Evolutionary conservation across 768 basidiomycete genomes (phyloP), one percentile per base, ranked within the genome.

Genomic region (Leccinellum rugosiceps): DNA sequence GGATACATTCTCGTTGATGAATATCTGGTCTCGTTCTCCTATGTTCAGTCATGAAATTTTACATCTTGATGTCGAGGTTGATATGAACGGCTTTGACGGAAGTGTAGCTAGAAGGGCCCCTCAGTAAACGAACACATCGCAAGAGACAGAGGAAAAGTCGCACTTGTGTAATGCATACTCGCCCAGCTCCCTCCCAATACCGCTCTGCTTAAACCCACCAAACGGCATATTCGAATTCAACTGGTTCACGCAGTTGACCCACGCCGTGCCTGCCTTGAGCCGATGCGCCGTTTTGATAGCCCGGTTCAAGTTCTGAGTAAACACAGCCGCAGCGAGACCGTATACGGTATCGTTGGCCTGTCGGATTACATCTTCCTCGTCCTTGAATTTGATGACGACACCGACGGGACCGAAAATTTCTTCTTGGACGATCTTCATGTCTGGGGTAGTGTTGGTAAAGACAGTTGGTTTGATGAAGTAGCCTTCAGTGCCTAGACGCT

Each of bases 311-410:
- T 95, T 80, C 66, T 83, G 78, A 34, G 89, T 86, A 79, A 94
- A 97, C 53, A 98, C 85, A 8, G 89, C 88, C 3, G 90, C 86
- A 14, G 92, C 93, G 46, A 97, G 83, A 57, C 95, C 95, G 71
- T 94, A 96, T 50, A 76, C 66, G 0, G 90, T 88, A 69, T 96
- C 87, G 73, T 99, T 99, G 26, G 93, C 96, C 66, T 83, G 80
- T 48, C 70, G 72, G 63, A 91, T 73, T 38, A 85, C 85, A 56
- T 90, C 84, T 62, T 82, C 79, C 59, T 83, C 84, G 51, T 82
- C 79, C 65, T 85, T 81, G 76, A 94, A 93, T 68, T 85, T 86
- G 76, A 86, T 80, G 38, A 94, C 74, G 26, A 86, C 88, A 55
- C 83, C 83, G 43, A 92, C 88, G 6, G 91, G 90, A 3, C 90